phyloP scores from a whole-genome alignment of 148 eudicot species.

The Gaultheria prostrata region DNA sequence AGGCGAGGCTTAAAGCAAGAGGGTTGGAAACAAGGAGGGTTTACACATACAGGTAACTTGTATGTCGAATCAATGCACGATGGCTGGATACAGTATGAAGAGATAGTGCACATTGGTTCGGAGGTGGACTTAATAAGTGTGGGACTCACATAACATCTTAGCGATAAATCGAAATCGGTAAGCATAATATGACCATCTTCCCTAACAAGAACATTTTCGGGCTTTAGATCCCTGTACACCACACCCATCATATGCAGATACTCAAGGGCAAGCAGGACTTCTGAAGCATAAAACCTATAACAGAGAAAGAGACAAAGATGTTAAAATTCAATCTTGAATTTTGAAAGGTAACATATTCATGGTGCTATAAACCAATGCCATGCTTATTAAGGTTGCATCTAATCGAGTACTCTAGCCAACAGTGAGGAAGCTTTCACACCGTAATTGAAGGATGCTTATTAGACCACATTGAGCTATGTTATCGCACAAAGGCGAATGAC shows the following conservation, averaged over 20 bases:
- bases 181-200: conserved; percentile 53
- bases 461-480: too few relatives aligned
- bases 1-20: conserved; percentile 39
- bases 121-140: conserved; percentile 47
- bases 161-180: conserved; percentile 42
- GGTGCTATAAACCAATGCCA: neutral
- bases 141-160: conserved; percentile 39
- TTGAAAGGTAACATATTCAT: neutral
- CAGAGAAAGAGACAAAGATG: neutral
- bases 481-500: too few relatives aligned
- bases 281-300: conserved; percentile 35
- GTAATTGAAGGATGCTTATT: neutral
- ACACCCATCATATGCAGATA: conserved; percentile 53
- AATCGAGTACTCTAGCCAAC: neutral
- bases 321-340: conserved; percentile 9
- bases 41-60: conserved; percentile 49
- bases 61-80: conserved; percentile 61
- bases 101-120: conserved; percentile 44
- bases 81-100: conserved; percentile 27
- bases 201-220: conserved; percentile 44
- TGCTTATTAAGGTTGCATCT: neutral
- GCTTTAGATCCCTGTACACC: conserved; percentile 46
- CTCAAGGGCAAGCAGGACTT: conserved; percentile 40
- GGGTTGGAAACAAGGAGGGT: conserved; percentile 45
- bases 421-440: neutral